Base-by-base conservation (phyloP, 2,329 filamentous ascomycete species). In the Blastomyces parvus region DNA sequence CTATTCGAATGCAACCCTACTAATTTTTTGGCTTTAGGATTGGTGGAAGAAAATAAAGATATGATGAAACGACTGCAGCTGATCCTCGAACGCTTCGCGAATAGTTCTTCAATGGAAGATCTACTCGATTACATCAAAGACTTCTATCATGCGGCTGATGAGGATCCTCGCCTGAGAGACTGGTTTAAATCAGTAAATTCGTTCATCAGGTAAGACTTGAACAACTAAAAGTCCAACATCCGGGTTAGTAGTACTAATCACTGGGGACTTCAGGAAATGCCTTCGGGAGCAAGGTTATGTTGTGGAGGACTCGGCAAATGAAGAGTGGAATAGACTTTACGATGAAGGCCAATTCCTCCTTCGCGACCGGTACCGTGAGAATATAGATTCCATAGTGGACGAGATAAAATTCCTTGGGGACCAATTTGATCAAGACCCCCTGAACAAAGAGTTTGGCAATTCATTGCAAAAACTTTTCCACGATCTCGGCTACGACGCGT, bases 61-160 rank as follows among this genome's bases (percentile, higher is more conserved):
- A 76, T 77, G 79, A 81, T 84, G 76, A 84, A 78, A 68, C 70
- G 74, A 57, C 76, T 79, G 25, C 81, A 90, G 85, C 90, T 86
- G 9, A 81, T 99, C 25, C 87, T 99, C 68, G 94, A 97, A 81
- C 89, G 94, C 58, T 97, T 97, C 70, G 94, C 94, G 73, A 97
- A 99, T 76, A 88, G 88, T 71, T 97, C 94, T 9, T 97, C 92
- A 0, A 86, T 87, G 42, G 88, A 95, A 67, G 90, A 96, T 68
- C 80, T 97, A 3, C 91, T 94, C 79, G 86, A 89, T 22, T 86
- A 91, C 0, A 88, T 99, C 75, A 88, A 91, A 68, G 84, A 86
- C 67, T 87, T 99, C 69, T 97, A 97, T 80, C 80, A 81, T 59
- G 90, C 96, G 74, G 91, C 94, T 4, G 90, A 97, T 67, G 83